Evolutionary conservation across 352 stramenopile species (phyloP), one percentile per base, ranked within the genome.

Genomic region (Globisporangium radiosum): DNA sequence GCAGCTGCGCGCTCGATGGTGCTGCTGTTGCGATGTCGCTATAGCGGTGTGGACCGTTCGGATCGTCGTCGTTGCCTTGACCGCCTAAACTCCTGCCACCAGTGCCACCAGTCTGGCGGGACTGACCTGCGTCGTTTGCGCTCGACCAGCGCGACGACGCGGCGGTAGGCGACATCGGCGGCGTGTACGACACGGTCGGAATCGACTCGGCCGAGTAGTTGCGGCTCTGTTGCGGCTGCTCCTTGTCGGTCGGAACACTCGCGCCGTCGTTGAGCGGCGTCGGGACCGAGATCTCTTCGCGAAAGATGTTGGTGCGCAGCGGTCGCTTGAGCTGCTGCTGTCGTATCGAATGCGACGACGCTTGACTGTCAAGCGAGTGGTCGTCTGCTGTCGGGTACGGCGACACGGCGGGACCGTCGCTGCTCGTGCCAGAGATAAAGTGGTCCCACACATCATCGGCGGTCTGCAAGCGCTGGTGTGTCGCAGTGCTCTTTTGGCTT

Each of bases 371-470:
- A 9, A 5, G 33, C 9, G 49, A 11, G 57, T 43, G 57, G 64
- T 9, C 58, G 53, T 36, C 50, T 45, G 25, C 25, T 33, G 25
- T 33, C 25, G 36, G 68, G 48, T 36, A 47, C 39, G 19, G 52
- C 6, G 52, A 57, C 52, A 40, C 52, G 7, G 61, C 13, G 6
- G 51, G 51, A 15, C 39, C 37, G 15, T 40, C 47, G 15, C 36
- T 57, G 56, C 69, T 79, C 7, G 62, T 64, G 5, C 66, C 62
- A 13, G 73, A 66, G 56, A 75, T 62, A 38, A 78, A 70, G 57
- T 77, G 63, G 45, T 78, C 64, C 74, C 74, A 83, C 4, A 75
- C 17, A 6, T 65, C 64, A 33, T 76, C 71, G 25, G 48, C 42
- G 2, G 25, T 3, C 25, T 2, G 25, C 25, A 33, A 33, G 25